Conservation (phyloP, 495 filamentous ascomycete genomes). For the Aspergillus bridgeri region DNA sequence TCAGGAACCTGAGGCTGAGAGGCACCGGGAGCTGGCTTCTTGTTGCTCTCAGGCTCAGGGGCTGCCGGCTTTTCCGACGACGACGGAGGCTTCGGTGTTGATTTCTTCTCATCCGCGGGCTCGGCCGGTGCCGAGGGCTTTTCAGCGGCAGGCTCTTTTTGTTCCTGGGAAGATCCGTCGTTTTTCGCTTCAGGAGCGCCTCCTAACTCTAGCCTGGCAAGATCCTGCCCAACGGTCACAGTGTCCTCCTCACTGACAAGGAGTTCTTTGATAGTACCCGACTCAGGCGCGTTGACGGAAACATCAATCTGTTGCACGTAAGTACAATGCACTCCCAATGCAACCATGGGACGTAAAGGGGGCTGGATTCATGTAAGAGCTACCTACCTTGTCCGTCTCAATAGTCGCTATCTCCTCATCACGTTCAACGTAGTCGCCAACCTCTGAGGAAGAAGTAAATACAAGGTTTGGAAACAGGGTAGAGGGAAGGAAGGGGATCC, state of each 20-base stretch:
- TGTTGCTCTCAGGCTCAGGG: conserved; percentile 39
- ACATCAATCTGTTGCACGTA: conserved; percentile 72
- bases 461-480: neutral
- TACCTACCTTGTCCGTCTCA: conserved; percentile 95
- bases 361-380: neutral
- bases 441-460: conserved; percentile 48
- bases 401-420: conserved; percentile 99
- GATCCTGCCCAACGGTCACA: conserved; percentile 88
- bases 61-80: conserved; percentile 25
- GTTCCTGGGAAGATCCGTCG: conserved; percentile 44
- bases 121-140: conserved; percentile 35
- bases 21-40: conserved; percentile 38
- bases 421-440: conserved; percentile 91
- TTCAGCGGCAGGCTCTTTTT: conserved; percentile 30
- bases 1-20: conserved; percentile 24
- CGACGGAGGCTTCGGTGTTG: conserved; percentile 15
- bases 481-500: conserved; percentile 1
- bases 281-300: conserved; percentile 88
- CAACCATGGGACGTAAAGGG: neutral
- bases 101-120: conserved; percentile 35
- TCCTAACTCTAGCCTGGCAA: conserved; percentile 79
- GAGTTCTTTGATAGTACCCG: conserved; percentile 88
- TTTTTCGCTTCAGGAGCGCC: conserved; percentile 59
- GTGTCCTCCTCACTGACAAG: conserved; percentile 94
- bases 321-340: conserved; percentile 6